Conservation (phyloP, 2,329 filamentous ascomycete species). For the Colletotrichum higginsianum region DNA sequence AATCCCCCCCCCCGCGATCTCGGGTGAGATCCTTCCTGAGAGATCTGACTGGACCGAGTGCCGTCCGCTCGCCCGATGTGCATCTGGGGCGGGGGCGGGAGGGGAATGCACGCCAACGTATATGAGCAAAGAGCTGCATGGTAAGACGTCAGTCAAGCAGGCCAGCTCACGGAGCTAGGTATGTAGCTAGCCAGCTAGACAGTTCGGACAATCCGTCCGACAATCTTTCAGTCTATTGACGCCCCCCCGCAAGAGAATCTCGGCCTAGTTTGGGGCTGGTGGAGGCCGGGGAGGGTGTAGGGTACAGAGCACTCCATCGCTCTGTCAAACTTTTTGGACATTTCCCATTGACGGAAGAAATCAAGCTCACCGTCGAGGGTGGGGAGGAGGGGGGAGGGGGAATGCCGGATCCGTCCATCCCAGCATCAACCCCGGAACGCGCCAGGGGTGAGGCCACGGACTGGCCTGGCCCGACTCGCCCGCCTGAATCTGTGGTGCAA, state of each 20-base stretch:
- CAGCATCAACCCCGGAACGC: slow-evolving; percentile 28
- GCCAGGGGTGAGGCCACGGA: slow-evolving; percentile 17
- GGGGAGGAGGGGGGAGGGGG: not conserved
- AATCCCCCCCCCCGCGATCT: slow-evolving; percentile 22
- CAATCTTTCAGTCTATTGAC: not conserved
- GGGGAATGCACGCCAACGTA: too few species aligned
- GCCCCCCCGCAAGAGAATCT: not conserved
- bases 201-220: not conserved
- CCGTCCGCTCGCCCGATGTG: slow-evolving; percentile 34
- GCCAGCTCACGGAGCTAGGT: too few species aligned
- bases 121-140: slow-evolving; percentile 2
- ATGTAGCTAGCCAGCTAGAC: not conserved
- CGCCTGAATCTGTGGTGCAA: not conserved
- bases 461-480: not conserved
- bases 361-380: slow-evolving; percentile 1
- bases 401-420: not conserved
- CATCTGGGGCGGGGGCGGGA: not conserved
- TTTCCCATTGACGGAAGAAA: slow-evolving; percentile 41
- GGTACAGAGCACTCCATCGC: not conserved
- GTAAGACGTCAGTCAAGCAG: not conserved
- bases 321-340: not conserved
- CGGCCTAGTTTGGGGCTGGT: not conserved
- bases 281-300: not conserved
- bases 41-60: slow-evolving; percentile 6
- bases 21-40: not conserved